Conservation (phyloP, 2,329 filamentous ascomycete genomes). For the Lecanoromycetidae sp. region DNA sequence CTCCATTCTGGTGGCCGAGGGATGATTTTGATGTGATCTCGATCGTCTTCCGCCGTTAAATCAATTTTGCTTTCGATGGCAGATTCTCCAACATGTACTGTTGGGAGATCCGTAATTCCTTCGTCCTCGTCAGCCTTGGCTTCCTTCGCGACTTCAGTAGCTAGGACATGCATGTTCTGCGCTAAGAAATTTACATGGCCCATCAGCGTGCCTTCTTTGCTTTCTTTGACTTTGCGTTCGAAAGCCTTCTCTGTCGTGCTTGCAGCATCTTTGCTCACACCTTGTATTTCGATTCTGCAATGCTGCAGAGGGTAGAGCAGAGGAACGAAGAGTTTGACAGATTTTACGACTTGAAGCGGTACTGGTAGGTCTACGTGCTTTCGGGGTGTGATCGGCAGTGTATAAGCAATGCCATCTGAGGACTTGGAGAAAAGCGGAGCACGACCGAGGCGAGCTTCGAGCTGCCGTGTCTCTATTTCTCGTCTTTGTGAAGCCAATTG, state of each 20-base stretch:
- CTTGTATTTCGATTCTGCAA: conserved; percentile 53
- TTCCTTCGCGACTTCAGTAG: conserved; percentile 38
- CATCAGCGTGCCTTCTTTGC: conserved; percentile 52
- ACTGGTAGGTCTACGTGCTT: conserved; percentile 49
- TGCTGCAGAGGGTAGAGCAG: conserved; percentile 58
- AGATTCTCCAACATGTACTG: neutral
- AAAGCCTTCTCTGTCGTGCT: conserved; percentile 56
- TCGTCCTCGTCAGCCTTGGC: conserved; percentile 18
- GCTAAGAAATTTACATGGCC: conserved; percentile 63
- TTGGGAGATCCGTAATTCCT: neutral
- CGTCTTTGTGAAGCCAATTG: conserved; percentile 50
- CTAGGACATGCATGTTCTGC: conserved; percentile 57
- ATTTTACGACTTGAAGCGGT: conserved; percentile 49
- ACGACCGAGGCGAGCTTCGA: conserved; percentile 63
- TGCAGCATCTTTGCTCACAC: conserved; percentile 48
- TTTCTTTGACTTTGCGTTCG: conserved; percentile 32
- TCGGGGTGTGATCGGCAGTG: conserved; percentile 55
- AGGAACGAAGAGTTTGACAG: conserved; percentile 57
- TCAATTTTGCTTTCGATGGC: conserved; percentile 20
- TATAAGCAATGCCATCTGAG: conserved; percentile 57
- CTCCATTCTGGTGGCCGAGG: conserved; percentile 68
- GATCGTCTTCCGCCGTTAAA: no score
- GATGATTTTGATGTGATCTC: conserved; percentile 58
- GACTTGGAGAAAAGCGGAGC: conserved; percentile 55
- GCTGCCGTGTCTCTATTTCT: conserved; percentile 55